Evolutionary conservation across 352 stramenopile species (phyloP).

Genomic region (Phytophthora tentaculata): DNA sequence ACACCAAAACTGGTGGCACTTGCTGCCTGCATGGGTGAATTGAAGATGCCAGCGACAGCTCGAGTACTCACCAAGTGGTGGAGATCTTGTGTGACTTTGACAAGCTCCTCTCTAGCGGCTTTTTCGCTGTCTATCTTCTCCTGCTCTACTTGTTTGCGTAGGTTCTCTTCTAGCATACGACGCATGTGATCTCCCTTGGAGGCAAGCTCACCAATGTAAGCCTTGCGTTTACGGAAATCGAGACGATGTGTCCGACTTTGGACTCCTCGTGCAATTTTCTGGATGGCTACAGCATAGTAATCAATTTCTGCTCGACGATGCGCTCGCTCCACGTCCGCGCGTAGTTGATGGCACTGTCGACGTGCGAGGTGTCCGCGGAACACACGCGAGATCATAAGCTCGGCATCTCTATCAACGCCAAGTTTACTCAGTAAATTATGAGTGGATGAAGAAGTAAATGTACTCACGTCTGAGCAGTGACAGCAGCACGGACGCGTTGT

Average conservation of each 20-base stretch:
- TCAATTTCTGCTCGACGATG: conserved; percentile 46
- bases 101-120: conserved; percentile 50
- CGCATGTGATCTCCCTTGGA: conserved; percentile 60
- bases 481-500: conserved; percentile 51
- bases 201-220: conserved; percentile 58
- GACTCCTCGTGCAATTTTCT: conserved; percentile 59
- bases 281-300: conserved; percentile 59
- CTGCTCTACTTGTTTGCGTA: conserved; percentile 51
- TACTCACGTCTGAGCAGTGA: conserved; percentile 45
- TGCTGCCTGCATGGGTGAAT: conserved; percentile 43
- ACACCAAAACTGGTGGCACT: conserved; percentile 60
- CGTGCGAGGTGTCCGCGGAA: conserved; percentile 66
- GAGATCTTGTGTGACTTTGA: conserved; percentile 62
- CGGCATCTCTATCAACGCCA: conserved; percentile 43
- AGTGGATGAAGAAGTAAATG: neutral
- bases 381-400: conserved; percentile 60
- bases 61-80: conserved; percentile 71
- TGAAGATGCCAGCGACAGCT: conserved; percentile 64
- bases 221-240: conserved; percentile 69
- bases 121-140: conserved; percentile 43
- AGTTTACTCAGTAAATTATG: neutral
- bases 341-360: conserved; percentile 33
- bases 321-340: conserved; percentile 14
- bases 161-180: conserved; percentile 44
- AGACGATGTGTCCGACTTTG: conserved; percentile 53